These are phyloP conservation scores for Penicillium sp. DNA, from an alignment of 2,329 filamentous ascomycete genomes.

Conservation along the genomic window DNA sequence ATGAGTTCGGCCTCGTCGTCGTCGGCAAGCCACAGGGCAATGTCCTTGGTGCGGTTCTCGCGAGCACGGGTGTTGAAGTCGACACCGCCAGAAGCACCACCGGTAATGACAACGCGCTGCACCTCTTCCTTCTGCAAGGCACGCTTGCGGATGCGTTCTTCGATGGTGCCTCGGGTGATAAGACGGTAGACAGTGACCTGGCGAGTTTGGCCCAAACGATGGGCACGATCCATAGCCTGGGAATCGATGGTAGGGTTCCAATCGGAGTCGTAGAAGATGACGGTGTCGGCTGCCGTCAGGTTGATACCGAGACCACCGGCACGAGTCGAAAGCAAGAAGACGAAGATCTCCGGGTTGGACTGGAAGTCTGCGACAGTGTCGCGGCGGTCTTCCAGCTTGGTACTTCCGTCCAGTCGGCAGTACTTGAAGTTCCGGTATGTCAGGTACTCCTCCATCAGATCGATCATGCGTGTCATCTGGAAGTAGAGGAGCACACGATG, in stretches of 20 bases:
- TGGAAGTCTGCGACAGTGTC: conserved; percentile 98
- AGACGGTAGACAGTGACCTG: conserved; percentile 97
- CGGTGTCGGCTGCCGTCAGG: conserved; percentile 90
- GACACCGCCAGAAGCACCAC: conserved; percentile 76
- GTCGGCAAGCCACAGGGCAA: conserved; percentile 97
- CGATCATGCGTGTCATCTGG: conserved; percentile 99
- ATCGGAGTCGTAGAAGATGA: conserved; percentile 99
- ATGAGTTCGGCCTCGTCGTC: conserved; percentile 95
- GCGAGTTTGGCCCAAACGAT: conserved; percentile 91
- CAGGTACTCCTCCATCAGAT: conserved; percentile 97
- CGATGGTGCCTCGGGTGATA: conserved; percentile 94
- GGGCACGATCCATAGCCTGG: conserved; percentile 97
- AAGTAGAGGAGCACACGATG: conserved; percentile 97
- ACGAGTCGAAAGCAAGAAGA: conserved; percentile 93
- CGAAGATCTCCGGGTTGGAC: conserved; percentile 88
- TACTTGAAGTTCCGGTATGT: conserved; percentile 99
- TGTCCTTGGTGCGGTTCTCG: conserved; percentile 95
- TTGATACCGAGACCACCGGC: conserved; percentile 98
- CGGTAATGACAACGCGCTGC: conserved; percentile 92
- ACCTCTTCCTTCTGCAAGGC: conserved; percentile 98
- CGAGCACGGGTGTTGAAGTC: conserved; percentile 92
- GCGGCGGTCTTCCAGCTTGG: conserved; percentile 92
- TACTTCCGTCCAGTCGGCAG: conserved; percentile 92
- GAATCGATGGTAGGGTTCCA: conserved; percentile 99
- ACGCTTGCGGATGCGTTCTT: conserved; percentile 95